These are phyloP conservation scores for Malassezia sp. DNA, from an alignment of 1,284 basidiomycete species.

Conservation along the genomic window DNA sequence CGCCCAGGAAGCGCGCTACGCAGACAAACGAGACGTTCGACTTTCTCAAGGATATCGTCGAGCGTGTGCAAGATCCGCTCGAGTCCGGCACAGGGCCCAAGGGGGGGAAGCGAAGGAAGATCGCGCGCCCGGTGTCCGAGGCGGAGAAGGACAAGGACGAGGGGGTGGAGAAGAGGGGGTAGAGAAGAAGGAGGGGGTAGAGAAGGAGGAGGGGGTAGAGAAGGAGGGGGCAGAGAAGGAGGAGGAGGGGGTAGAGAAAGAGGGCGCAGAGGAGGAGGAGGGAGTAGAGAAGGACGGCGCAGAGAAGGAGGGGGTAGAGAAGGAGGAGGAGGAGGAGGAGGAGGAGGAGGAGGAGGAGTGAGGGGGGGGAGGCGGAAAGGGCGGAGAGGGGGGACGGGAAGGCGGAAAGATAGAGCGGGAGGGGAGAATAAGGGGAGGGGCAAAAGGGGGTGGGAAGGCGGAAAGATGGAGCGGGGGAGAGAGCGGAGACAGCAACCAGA, in stretches of 20 bases:
- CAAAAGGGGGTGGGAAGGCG: too few relatives aligned
- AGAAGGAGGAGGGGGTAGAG: background rate
- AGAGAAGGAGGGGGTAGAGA: background rate
- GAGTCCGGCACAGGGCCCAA: conserved; percentile 19
- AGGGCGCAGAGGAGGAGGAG: background rate
- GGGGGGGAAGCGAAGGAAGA: conserved; percentile 27
- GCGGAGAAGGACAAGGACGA: conserved; percentile 3
- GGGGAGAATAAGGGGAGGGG: too few relatives aligned
- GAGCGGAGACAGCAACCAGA: too few relatives aligned
- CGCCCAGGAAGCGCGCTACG: conserved; percentile 81
- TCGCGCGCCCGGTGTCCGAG: conserved; percentile 13
- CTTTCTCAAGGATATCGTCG: conserved; percentile 90
- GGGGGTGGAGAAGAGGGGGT: too few relatives aligned
- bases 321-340: background rate
- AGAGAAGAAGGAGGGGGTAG: too few relatives aligned
- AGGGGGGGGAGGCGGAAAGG: too few relatives aligned
- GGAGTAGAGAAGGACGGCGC: background rate
- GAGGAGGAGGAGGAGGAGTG: too few relatives aligned
- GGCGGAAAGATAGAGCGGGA: background rate
- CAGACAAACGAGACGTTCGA: conserved; percentile 80
- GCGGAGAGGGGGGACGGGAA: too few relatives aligned
- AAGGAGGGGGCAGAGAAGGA: background rate
- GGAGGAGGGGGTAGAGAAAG: background rate
- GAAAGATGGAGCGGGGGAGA: too few relatives aligned
- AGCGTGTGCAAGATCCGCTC: conserved; percentile 74